Evolutionary conservation across 1,139 yeast genomes (phyloP).

Genomic region (Blastobotrys niveus): DNA sequence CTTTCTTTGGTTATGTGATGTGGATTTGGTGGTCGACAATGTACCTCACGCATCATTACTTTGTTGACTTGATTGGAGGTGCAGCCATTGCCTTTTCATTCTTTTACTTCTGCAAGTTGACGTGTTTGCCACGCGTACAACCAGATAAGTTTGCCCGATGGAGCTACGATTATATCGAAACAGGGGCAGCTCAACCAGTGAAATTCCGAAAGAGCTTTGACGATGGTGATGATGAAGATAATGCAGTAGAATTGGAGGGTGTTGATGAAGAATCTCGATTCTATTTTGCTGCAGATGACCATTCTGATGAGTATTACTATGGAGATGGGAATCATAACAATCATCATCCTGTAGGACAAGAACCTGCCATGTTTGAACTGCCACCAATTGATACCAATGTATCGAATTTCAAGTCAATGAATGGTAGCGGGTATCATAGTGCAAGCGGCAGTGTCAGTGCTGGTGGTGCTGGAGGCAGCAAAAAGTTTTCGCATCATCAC

Average conservation of each 20-base stretch:
- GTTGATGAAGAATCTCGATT: background rate
- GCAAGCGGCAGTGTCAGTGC: background rate
- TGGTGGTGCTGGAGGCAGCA: background rate
- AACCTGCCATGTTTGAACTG: slow-evolving; percentile 9
- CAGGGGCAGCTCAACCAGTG: slow-evolving; percentile 31
- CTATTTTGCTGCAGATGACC: slow-evolving; percentile 25
- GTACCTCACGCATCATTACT: slow-evolving; percentile 95
- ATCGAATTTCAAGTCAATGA: no score
- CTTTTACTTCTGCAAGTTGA: slow-evolving; percentile 67
- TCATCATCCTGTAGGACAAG: slow-evolving; percentile 5
- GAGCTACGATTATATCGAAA: slow-evolving; percentile 54
- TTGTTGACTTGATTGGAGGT: slow-evolving; percentile 87
- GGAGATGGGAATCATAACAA: no score
- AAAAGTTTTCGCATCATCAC: slow-evolving; percentile 8
- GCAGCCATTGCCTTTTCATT: slow-evolving; percentile 68
- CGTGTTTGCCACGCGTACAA: slow-evolving; percentile 66
- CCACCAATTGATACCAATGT: slow-evolving; percentile 13
- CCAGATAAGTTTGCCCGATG: slow-evolving; percentile 69
- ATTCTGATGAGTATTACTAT: background rate
- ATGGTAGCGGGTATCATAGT: no score
- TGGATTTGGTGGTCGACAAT: slow-evolving; percentile 99
- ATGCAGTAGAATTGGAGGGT: no score
- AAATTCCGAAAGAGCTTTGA: slow-evolving; percentile 33
- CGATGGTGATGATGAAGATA: no score
- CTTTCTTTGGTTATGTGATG: slow-evolving; percentile 69